A percentile compares a stretch with the other conserved stretches of the same genome.
These are phyloP conservation scores for Trichoderma endophyticum DNA, from an alignment of 2,329 filamentous ascomycete species.

Conservation along the genomic window DNA sequence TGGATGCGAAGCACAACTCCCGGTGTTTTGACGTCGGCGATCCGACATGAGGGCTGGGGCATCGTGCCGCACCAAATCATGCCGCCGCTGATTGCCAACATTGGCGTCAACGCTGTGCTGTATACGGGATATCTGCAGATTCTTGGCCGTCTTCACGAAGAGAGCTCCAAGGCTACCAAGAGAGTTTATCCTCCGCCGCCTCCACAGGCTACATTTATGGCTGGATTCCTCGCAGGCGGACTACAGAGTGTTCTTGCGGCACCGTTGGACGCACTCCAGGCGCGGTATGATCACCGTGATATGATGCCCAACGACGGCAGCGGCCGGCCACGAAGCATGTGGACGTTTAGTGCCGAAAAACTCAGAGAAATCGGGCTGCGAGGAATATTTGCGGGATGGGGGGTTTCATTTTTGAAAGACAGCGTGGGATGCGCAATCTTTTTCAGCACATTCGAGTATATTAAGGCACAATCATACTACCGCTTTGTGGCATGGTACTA, in stretches of 20 bases:
- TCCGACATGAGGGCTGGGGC: slow-evolving; percentile 67
- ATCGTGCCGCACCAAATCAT: slow-evolving; percentile 75
- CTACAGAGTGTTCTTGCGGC: slow-evolving; percentile 71
- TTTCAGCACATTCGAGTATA: slow-evolving; percentile 72
- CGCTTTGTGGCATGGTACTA: slow-evolving; percentile 69
- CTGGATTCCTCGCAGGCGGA: slow-evolving; percentile 65
- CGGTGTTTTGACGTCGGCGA: slow-evolving; percentile 64
- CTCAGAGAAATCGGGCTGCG: slow-evolving; percentile 68
- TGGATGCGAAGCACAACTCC: slow-evolving; percentile 64
- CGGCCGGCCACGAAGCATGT: slow-evolving; percentile 60
- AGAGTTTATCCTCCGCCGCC: slow-evolving; percentile 68
- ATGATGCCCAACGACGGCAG: slow-evolving; percentile 41
- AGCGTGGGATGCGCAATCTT: slow-evolving; percentile 67
- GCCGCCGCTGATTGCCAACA: slow-evolving; percentile 71
- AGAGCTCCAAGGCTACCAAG: slow-evolving; percentile 54
- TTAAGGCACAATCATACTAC: slow-evolving; percentile 72
- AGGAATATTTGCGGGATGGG: slow-evolving; percentile 72
- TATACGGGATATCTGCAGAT: slow-evolving; percentile 75
- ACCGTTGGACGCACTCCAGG: slow-evolving; percentile 72
- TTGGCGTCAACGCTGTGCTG: slow-evolving; percentile 68
- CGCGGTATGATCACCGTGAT: slow-evolving; percentile 62
- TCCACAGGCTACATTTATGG: slow-evolving; percentile 61
- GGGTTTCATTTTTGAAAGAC: slow-evolving; percentile 66
- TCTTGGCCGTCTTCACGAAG: slow-evolving; percentile 63
- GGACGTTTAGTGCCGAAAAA: slow-evolving; percentile 63